Percentiles rank a stretch among this genome's conserved stretches.
These are phyloP conservation scores for Termitomyces sp. DNA, from an alignment of 768 basidiomycete species.

Conservation along the genomic window DNA sequence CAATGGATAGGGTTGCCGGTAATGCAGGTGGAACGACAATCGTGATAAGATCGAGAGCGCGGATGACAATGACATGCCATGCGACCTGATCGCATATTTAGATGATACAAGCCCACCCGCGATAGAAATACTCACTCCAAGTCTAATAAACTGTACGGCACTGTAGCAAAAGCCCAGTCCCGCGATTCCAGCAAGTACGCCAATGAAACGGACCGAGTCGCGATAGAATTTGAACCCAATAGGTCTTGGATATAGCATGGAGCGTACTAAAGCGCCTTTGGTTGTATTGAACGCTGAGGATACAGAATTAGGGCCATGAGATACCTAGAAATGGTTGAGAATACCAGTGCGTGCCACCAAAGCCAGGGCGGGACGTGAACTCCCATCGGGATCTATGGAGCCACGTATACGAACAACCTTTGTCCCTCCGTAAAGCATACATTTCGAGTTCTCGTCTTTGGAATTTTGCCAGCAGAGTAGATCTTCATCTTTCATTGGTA, in stretches of 20 bases:
- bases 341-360: constrained; percentile 85
- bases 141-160: constrained; percentile 86
- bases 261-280: constrained; percentile 92
- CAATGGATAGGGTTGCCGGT: constrained; percentile 95
- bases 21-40: constrained; percentile 97
- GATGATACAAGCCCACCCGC: neutral
- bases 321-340: constrained; percentile 11
- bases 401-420: constrained; percentile 85
- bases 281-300: constrained; percentile 87
- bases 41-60: constrained; percentile 93
- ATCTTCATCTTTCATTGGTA: constrained; percentile 78
- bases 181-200: constrained; percentile 89
- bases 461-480: constrained; percentile 68
- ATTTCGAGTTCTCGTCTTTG: constrained; percentile 73
- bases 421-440: constrained; percentile 89
- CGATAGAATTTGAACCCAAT: constrained; percentile 99
- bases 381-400: constrained; percentile 48
- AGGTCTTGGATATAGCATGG: constrained; percentile 98
- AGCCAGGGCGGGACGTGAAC: constrained; percentile 66
- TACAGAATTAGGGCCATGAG: constrained; percentile 1
- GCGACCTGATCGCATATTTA: constrained; percentile 50
- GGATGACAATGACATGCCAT: constrained; percentile 88
- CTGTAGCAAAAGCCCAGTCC: constrained; percentile 88
- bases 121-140: constrained; percentile 60
- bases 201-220: constrained; percentile 88